Evolutionary conservation across 768 basidiomycete species (phyloP), one percentile per base, ranked within the genome.

Genomic region (Mycena amicta): DNA sequence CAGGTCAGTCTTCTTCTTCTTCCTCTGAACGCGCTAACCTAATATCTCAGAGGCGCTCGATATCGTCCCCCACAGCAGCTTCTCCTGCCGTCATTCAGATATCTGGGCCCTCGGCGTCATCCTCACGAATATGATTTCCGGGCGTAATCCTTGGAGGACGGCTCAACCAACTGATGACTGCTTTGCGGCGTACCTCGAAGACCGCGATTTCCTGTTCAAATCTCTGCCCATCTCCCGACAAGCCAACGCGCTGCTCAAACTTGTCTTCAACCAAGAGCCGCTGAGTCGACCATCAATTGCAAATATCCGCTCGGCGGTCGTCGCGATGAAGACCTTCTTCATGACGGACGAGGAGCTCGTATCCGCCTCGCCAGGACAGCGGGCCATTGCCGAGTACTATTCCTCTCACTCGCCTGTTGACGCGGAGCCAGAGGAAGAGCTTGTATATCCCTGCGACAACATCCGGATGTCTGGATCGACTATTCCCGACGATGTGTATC

Each of bases 21-120:
- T n/a, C 73, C 18, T 53, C 62, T 30, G 60, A 40, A 45, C 60
- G 53, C 57, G 26, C 46, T 31, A 45, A 58, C 68, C 20, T 64
- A 59, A 18, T 12, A 5, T 26, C 62, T 22, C 70, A 86, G 88
- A 89, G 71, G 87, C 85, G 64, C 74, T 84, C 50, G 76, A 79
- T 18, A 67, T 74, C 49, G 75, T 81, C 30, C 66, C 77, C 69
- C 72, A 74, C 56, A 66, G 80, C 68, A 66, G 71, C 60, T 80
- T 90, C 74, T 83, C 83, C 28, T 85, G 87, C 51, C 75, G 78
- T 12, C 76, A 82, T 54, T 88, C 82, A 78, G 88, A 90, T 62
- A 79, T 89, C 57, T 90, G 89, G 89, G 79, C 89, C 6, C 71
- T 90, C 23, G 89, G 88, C 20, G 81, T 96, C 60, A 89, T 96